These are phyloP conservation scores for sunflower (Helianthus annuus) DNA, from an alignment of 129 eudicot species.

Conservation along the genomic window DNA sequence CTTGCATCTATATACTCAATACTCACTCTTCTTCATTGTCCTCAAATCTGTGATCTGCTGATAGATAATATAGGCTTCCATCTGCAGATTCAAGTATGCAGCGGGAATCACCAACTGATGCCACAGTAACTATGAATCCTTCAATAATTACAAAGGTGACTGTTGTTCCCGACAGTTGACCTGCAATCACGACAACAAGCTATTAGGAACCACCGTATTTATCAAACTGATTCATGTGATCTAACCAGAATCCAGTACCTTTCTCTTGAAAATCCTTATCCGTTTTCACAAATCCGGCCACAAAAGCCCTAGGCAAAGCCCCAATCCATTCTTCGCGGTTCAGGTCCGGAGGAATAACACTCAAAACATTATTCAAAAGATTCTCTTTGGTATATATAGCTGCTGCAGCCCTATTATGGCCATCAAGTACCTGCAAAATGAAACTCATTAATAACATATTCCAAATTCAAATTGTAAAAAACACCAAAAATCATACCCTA, in stretches of 20 bases:
- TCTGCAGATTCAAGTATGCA: conserved; percentile 94
- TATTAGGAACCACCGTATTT: not conserved
- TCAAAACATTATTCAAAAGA: conserved; percentile 73
- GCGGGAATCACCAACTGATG: conserved; percentile 98
- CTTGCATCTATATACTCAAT: conserved; percentile 33
- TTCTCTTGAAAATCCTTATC: conserved; percentile 92
- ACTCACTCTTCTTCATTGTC: conserved; percentile 86
- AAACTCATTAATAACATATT: not conserved
- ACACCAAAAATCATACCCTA: conserved; percentile 47
- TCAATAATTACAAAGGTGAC: conserved; percentile 95
- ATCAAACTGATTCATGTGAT: not conserved
- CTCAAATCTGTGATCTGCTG: conserved; percentile 99
- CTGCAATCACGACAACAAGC: conserved; percentile 46
- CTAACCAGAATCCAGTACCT: conserved; percentile 46
- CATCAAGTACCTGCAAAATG: conserved; percentile 86
- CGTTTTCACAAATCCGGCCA: conserved; percentile 94
- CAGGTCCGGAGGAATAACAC: conserved; percentile 85
- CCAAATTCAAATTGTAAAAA: not conserved
- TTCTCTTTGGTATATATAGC: conserved; percentile 94
- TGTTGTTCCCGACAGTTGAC: conserved; percentile 93
- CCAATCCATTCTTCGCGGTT: conserved; percentile 89
- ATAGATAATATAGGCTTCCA: conserved; percentile 70
- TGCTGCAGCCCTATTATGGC: conserved; percentile 93
- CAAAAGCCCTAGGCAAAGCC: conserved; percentile 93
- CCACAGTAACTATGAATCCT: conserved; percentile 89